These are phyloP conservation scores for fission yeast (Schizosaccharomyces pombe) DNA, from an alignment of 805 yeast genomes.

Conservation along the genomic window DNA sequence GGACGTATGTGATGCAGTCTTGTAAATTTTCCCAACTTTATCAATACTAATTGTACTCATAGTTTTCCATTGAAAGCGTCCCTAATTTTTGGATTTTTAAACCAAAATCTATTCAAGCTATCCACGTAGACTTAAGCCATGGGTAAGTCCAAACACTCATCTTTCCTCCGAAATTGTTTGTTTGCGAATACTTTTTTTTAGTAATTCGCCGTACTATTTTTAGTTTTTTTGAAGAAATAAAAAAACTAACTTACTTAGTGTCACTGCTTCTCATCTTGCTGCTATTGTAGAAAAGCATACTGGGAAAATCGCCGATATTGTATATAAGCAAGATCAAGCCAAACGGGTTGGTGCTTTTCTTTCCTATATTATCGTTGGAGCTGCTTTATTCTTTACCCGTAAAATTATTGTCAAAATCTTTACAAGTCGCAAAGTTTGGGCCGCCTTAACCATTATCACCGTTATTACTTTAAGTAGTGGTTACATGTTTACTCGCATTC, in stretches of 20 bases:
- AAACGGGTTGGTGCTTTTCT: neutral
- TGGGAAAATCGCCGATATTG: neutral
- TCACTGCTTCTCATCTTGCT: neutral
- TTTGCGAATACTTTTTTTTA: too few relatives aligned
- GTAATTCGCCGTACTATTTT: too few relatives aligned
- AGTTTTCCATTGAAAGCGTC: neutral
- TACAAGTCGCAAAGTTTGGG: conserved; percentile 28
- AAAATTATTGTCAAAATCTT: conserved; percentile 6
- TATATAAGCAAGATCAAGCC: neutral
- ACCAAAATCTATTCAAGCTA: neutral
- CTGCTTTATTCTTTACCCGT: neutral
- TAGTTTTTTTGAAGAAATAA: too few relatives aligned
- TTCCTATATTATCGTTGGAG: neutral
- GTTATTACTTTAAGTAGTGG: conserved; percentile 62
- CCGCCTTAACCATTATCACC: conserved; percentile 34
- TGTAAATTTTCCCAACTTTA: neutral
- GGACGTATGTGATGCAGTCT: neutral
- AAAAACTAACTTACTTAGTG: neutral
- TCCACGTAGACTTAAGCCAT: neutral
- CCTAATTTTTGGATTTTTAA: neutral
- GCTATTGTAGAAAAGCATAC: neutral
- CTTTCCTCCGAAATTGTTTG: too few relatives aligned
- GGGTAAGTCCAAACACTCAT: too few relatives aligned
- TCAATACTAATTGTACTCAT: too few relatives aligned
- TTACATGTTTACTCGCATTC: conserved; percentile 77